These are phyloP conservation scores for Cutaneotrichosporon curvatum DNA, from an alignment of 1,284 basidiomycete genomes.

Conservation along the genomic window DNA sequence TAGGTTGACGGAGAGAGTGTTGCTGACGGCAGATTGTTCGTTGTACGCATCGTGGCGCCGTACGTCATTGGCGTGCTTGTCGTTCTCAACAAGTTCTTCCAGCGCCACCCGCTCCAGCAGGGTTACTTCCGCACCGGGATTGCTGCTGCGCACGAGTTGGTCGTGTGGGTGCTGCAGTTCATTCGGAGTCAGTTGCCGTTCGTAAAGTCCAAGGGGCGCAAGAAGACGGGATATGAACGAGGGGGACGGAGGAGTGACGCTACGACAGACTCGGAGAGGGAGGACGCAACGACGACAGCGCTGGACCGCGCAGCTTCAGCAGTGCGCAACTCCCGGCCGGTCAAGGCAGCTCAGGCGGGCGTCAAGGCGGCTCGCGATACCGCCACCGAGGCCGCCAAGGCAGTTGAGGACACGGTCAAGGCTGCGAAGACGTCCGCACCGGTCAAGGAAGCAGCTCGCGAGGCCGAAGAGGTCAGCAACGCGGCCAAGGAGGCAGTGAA, in stretches of 20 bases:
- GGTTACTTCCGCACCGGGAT: conserved; percentile 14
- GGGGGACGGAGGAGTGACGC: background rate
- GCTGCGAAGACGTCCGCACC: background rate
- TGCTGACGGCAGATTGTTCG: conserved; percentile 1
- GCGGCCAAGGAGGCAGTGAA: background rate
- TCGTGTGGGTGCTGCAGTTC: conserved; percentile 1
- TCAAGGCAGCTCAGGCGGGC: too few species aligned
- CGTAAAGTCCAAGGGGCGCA: background rate
- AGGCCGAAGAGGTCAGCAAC: background rate
- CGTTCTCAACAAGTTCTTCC: conserved; percentile 22
- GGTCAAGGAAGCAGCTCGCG: background rate
- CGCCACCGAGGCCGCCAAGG: background rate
- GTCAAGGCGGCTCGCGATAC: too few species aligned
- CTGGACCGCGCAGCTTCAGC: too few species aligned
- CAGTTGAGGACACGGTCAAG: background rate
- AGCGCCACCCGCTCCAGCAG: conserved; percentile 25
- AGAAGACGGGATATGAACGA: too few species aligned
- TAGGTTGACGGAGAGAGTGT: conserved; percentile 10
- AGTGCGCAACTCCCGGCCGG: too few species aligned
- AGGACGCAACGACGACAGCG: too few species aligned
- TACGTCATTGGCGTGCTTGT: conserved; percentile 21
- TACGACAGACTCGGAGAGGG: background rate
- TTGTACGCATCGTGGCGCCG: conserved; percentile 12
- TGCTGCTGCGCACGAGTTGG: conserved; percentile 21
- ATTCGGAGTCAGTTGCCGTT: background rate